These are phyloP conservation scores for Phaseolus lunatus DNA, from an alignment of 306 rosid species.

Conservation along the genomic window DNA sequence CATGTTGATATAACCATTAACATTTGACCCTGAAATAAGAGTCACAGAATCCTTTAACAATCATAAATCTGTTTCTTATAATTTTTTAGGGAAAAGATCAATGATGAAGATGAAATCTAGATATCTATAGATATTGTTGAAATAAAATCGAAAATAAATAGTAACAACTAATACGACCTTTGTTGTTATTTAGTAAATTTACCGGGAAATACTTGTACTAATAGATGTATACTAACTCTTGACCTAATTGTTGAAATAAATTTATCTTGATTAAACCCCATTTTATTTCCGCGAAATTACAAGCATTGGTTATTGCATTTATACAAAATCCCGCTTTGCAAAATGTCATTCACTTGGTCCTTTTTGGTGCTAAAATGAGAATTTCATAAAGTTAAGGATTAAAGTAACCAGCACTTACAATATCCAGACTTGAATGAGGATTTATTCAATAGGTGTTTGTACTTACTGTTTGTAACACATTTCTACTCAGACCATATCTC, in stretches of 20 bases:
- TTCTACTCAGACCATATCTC: not conserved
- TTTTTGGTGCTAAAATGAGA: not conserved
- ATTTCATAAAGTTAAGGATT: not conserved
- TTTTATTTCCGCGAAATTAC: not conserved
- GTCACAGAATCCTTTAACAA: conserved; percentile 14
- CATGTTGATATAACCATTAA: conserved; percentile 43
- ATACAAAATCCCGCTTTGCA: not conserved
- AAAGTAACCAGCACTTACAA: not conserved
- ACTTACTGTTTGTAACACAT: conserved; percentile 4
- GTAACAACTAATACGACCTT: not conserved
- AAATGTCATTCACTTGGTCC: not conserved
- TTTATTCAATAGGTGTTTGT: not conserved
- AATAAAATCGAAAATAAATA: conserved; percentile 19
- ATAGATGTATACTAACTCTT: not conserved
- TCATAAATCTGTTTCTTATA: conserved; percentile 2
- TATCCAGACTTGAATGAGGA: not conserved
- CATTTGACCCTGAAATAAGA: conserved; percentile 43
- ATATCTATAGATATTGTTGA: conserved; percentile 16
- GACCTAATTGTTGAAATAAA: not conserved
- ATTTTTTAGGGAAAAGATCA: not conserved
- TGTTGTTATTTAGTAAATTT: conserved; percentile 5
- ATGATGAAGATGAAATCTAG: not conserved
- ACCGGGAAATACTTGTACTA: not conserved
- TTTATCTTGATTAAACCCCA: not conserved
- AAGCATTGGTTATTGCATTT: not conserved